Conservation (phyloP, 768 basidiomycete species). For the Suillus sp. region DNA sequence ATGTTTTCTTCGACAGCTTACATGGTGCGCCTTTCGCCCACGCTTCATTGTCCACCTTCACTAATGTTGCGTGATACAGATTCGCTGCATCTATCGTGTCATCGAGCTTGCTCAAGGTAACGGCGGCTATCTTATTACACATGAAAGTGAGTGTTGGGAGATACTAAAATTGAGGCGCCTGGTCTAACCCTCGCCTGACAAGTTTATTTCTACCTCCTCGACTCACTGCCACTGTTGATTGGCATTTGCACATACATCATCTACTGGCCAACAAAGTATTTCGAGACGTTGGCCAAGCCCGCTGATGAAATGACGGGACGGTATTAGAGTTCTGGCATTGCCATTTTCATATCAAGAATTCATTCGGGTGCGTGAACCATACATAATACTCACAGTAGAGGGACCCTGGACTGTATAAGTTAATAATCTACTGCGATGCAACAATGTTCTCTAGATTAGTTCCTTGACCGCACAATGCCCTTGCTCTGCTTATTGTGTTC, state of each 20-base stretch:
- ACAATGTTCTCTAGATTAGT: neutral
- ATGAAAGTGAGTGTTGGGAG: constrained; percentile 25
- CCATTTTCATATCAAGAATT: neutral
- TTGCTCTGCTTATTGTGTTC: neutral
- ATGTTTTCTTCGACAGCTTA: constrained; percentile 29
- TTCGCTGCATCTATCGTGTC: constrained; percentile 34
- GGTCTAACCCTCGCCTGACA: constrained; percentile 3
- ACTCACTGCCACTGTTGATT: constrained; percentile 31
- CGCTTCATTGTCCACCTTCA: neutral
- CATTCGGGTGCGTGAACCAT: neutral
- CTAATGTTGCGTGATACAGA: constrained; percentile 13
- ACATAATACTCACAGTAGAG: neutral
- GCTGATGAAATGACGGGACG: neutral
- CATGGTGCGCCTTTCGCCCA: constrained; percentile 22
- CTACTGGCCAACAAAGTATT: constrained; percentile 33
- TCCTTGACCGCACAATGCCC: neutral
- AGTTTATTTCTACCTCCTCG: constrained; percentile 34
- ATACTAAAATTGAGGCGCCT: neutral
- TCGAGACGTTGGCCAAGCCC: constrained; percentile 9
- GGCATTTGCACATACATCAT: constrained; percentile 26
- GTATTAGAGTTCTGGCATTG: neutral
- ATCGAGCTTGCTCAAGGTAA: constrained; percentile 24
- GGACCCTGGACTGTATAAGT: neutral
- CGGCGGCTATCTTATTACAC: constrained; percentile 22
- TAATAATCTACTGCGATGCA: neutral